Evolutionary conservation across 495 filamentous ascomycete genomes (phyloP), one percentile per base, ranked within the genome.

Genomic region (Aspergillus nidulans): DNA sequence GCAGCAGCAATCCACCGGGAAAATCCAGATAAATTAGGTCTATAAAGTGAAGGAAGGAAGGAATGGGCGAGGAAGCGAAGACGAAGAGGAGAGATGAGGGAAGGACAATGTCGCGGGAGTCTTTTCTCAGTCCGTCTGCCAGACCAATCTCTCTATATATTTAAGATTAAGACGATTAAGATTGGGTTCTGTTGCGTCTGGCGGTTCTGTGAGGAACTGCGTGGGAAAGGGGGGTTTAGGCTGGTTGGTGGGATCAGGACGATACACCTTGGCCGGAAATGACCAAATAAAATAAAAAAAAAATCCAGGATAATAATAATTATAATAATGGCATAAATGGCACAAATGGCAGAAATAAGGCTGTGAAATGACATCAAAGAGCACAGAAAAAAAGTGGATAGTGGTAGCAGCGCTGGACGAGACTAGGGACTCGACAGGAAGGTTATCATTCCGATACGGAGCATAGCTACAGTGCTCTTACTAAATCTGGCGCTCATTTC

Each of bases 151-250:
- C n/a, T 52, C 39, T 52, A 34, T 53, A 38, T 46, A 46, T 46
- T 54, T 47, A 39, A 45, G 32, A 54, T 54, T 54, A 54, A 54
- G 52, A n/a, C n/a, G n/a, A 54, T 54, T 54, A 38, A 42, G 44
- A 52, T 38, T 50, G 39, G 59, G 49, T 58, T 49, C 32, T 49
- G 49, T 53, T 57, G 54, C 52, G 38, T 57, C 45, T 60, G 49
- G 61, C n/a, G n/a, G n/a, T n/a, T 59, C 49, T 55, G 61, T 50
- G 53, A 6, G 38, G 24, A 28, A 19, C 23, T 47, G 23, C 41
- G 32, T 38, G 6, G 24, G 32, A 39, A 39, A 39, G 32, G 47
- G 19, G 26, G 30, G 10, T 7, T 19, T 4, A 30, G 12, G 20
- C 10, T 49, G n/a, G n/a, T 49, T 28, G 45, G 45, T 28, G 30